Percentiles rank a stretch among this genome's conserved stretches.
phyloP scores from a whole-genome alignment of 495 filamentous ascomycete species.

The Poronia punctata region DNA sequence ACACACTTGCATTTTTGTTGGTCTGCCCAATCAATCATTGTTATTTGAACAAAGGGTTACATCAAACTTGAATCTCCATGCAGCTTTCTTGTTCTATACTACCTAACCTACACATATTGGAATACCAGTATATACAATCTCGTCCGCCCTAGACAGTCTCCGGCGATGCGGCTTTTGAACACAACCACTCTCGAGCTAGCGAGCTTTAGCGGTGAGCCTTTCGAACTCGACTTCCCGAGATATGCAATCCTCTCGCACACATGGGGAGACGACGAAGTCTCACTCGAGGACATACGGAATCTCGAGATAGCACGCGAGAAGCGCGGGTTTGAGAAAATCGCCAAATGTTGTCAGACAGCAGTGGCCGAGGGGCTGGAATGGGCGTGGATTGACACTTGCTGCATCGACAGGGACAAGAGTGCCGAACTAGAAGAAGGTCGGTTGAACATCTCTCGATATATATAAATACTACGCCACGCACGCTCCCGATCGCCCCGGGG shows the following conservation, averaged over 20 bases:
- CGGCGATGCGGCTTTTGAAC: constrained; percentile 12
- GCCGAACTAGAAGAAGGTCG: constrained; percentile 18
- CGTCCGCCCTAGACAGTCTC: too few relatives aligned
- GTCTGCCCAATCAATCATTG: too few relatives aligned
- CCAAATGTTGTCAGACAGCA: constrained; percentile 6
- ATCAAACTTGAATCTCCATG: not conserved
- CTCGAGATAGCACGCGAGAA: constrained; percentile 1
- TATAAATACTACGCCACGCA: too few relatives aligned
- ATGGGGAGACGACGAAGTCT: constrained; percentile 19
- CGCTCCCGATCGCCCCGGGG: too few relatives aligned
- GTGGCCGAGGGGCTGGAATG: constrained; percentile 12
- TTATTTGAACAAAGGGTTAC: not conserved
- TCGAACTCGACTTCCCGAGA: constrained; percentile 1
- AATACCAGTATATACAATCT: too few relatives aligned
- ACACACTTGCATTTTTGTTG: too few relatives aligned
- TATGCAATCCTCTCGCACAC: constrained; percentile 19
- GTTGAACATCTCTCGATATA: constrained; percentile 4
- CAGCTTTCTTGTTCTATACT: too few relatives aligned
- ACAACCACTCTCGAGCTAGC: not conserved
- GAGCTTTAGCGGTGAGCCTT: not conserved
- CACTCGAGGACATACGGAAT: constrained; percentile 10
- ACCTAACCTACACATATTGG: too few relatives aligned
- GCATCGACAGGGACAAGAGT: constrained; percentile 21
- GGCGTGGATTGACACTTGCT: constrained; percentile 26
- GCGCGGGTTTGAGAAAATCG: constrained; percentile 12